Base-by-base conservation (phyloP, 345 rosid genomes). In the Angophora floribunda region DNA sequence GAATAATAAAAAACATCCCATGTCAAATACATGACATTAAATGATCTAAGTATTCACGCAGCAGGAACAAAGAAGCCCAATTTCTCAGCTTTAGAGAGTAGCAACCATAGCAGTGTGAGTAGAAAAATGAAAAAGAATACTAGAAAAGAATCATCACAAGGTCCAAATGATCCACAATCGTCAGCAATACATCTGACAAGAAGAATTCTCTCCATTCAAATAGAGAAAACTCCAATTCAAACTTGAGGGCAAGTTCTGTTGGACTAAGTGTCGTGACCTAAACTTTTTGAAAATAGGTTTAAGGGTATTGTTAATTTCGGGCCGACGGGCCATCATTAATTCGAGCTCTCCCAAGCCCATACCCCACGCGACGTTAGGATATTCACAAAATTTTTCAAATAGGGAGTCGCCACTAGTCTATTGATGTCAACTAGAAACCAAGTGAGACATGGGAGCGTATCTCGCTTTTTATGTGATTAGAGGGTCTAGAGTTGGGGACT, bases 221-320 rank as follows among this genome's bases (percentile, higher is more conserved):
- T 0, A 0, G 84, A 75, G 47, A 75, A 36, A 36, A 41, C 84
- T 19, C 49, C 49, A 49, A 41, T 75, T 75, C 28, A 41, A 75
- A 41, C 84, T 41, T 75, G 14, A 41, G 84, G 49, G 84, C 84
- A 75, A 75, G 15, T 75, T 75, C 84, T 41, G 28, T 75, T 3
- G 7, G 41, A 75, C 0, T 22, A 44, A 41, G 49, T 36, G 41
- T 36, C 41, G 99, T 97, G 41, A 36, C 41, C 41, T 36, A 36
- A 36, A 2, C 4, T 36, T 36, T 36, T 36, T 36, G 41, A 36
- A 36, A 36, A 36, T 36, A 36, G 41, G 41, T 36, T 36, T 36
- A 36, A 4, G 41, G 41, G 41, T 36, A 36, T 36, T 36, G 41
- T 36, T 36, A 36, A 36, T 36, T 36, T 36, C 4, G 41, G 4